phyloP scores from a whole-genome alignment of 306 rosid species.

The Inga leiocalycina region DNA sequence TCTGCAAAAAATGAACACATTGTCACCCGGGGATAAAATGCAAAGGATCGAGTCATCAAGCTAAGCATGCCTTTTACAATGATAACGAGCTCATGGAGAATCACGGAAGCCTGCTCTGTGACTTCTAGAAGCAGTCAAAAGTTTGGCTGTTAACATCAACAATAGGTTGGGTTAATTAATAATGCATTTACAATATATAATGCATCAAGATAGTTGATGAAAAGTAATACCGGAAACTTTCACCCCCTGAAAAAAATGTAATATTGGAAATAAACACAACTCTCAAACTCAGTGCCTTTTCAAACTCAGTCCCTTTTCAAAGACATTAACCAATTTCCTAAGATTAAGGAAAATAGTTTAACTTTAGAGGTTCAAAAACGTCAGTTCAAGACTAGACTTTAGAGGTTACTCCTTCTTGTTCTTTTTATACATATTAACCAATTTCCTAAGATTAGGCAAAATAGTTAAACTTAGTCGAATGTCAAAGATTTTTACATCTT shows the following conservation, averaged over 20 bases:
- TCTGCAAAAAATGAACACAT: background rate
- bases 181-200: background rate
- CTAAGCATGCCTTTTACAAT: constrained; percentile 7
- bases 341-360: too few species aligned
- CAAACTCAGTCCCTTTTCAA: too few species aligned
- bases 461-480: too few species aligned
- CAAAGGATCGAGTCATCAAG: background rate
- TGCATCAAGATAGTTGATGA: background rate
- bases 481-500: too few species aligned
- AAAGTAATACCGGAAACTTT: background rate
- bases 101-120: background rate
- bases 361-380: background rate
- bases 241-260: too few species aligned
- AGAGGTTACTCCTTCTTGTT: background rate
- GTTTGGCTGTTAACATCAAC: constrained; percentile 42
- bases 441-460: too few species aligned
- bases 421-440: too few species aligned
- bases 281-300: too few species aligned
- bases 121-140: constrained; percentile 22
- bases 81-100: too few species aligned
- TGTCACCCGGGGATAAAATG: background rate
- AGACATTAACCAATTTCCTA: too few species aligned
- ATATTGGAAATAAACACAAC: too few species aligned
- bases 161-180: background rate
- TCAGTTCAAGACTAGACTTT: background rate